Evolutionary conservation across 495 filamentous ascomycete species (phyloP), one percentile per base, ranked within the genome.

Genomic region (Xylaria flabelliformis): DNA sequence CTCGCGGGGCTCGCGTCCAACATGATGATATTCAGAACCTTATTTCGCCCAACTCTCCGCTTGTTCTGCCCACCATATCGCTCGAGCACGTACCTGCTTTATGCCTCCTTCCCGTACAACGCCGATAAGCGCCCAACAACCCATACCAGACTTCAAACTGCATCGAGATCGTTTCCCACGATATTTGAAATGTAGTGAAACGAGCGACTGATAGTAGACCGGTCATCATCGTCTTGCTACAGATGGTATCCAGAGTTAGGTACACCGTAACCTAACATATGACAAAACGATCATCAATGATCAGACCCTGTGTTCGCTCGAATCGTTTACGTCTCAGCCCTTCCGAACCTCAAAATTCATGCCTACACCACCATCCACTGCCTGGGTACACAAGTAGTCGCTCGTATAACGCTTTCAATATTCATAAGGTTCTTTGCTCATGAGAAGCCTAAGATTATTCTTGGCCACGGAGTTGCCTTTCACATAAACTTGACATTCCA

Each of bases 261-360:
- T 26, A 26, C 24, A 10, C 63, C 29, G 46, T 36, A 29, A 36
- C 29, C 34, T 24, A 29, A 36, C 21, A 29, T 48, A 50, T 34
- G 62, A n/a, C 42, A 46, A 41, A 26, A 3, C 29, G 29, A 41
- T 53, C 26, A 19, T 36, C 36, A 44, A 32, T 44, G 50, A 19
- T 42, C 34, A n/a, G 29, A 34, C 7, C 44, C n/a, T 50, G n/a
- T 17, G 32, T 42, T 42, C 10, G 36, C 29, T 50, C 44, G 64
- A 67, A 50, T 67, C 48, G 56, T 50, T 56, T 42, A 41, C 58
- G 17, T 56, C 64, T 67, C 19, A 19, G 17, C 36, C 1, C n/a
- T n/a, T 42, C 29, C 19, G 9, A n/a, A 24, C 17, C 34, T 61
- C 8, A 29, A 19, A 21, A 19, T 8, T 39, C 34, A 36, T 41